Evolutionary conservation across 495 filamentous ascomycete genomes (phyloP), one percentile per base, ranked within the genome.

Genomic region (Tetracladium marchalianum): DNA sequence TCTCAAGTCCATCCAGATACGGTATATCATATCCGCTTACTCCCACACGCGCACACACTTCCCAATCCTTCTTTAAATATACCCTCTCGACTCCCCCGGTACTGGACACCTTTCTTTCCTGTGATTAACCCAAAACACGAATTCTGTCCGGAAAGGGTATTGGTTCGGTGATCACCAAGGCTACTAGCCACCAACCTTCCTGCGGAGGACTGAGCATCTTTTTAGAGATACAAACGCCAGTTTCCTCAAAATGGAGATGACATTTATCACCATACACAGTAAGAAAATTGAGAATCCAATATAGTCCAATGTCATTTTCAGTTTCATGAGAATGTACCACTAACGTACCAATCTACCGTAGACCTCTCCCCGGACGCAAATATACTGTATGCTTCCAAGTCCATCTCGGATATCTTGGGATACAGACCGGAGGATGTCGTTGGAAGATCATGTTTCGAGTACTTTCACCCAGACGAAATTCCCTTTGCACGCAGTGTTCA

Each of bases 231-330:
- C 47, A 53, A 54, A 57, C 38, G 48, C 51, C 44, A 52, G 45
- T 27, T 39, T 48, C 44, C 39, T 57, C 62, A 66, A 54, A 58
- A 92, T 92, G 87, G 87, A 92, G 66, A 85, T 84, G 52, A 94
- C 87, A 36, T 93, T 93, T 68, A 93, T 94, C 68, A 87, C 87
- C 51, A 93, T 93, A 53, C 87, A 93, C 65, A 87, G 88, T 80
- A 64, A 67, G 82, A 76, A 54, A 50, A 34, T 40, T 12, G 5
- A 27, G 3, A 3, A 3, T 27, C 7, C 22, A 27, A 27, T 42
- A 42, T 42, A 17, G 11, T 37, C 37, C 51, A 48, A n/a, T 47
- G 41, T 35, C 44, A 50, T 43, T 34, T 46, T 31, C 22, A 43
- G 22, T 43, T 40, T 43, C 43, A 37, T 43, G 44, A 37, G 17